Evolutionary conservation across 345 rosid species (phyloP).

Genomic region (Linum usitatissimum): DNA sequence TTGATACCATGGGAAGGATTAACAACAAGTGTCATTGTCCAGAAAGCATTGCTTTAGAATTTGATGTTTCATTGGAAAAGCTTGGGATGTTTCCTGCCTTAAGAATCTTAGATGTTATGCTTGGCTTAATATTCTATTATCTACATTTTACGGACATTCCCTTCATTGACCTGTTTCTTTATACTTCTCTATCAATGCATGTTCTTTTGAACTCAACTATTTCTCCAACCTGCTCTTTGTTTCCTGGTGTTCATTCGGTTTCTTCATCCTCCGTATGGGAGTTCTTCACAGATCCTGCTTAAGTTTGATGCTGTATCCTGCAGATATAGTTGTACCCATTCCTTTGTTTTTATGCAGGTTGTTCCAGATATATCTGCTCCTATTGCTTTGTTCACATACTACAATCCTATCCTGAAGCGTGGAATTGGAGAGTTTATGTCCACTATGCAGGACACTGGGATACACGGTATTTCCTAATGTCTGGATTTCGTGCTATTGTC

Average conservation of each 20-base stretch:
- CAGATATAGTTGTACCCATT: neutral
- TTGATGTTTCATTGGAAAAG: too few relatives aligned
- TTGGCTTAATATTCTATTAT: neutral
- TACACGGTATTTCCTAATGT: neutral
- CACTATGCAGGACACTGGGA: neutral
- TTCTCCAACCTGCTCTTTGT: neutral
- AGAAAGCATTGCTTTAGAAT: too few relatives aligned
- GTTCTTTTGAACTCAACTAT: neutral
- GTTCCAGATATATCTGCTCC: neutral
- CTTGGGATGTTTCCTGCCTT: neutral
- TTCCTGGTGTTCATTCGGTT: neutral
- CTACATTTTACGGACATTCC: neutral
- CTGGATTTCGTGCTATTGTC: neutral
- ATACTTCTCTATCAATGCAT: neutral
- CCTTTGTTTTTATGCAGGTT: neutral
- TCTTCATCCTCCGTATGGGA: neutral
- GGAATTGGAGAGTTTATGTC: conserved; percentile 4
- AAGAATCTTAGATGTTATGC: neutral
- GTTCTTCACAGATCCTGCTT: neutral
- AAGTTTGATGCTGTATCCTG: neutral
- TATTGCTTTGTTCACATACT: conserved; percentile 2
- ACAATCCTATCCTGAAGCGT: conserved; percentile 4
- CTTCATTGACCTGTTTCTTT: too few relatives aligned
- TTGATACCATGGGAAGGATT: too few relatives aligned
- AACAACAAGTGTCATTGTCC: too few relatives aligned